Percentiles rank a stretch among this genome's conserved stretches.
These are phyloP conservation scores for Aquilaria yunnanensis DNA, from an alignment of 345 rosid genomes.

Conservation along the genomic window DNA sequence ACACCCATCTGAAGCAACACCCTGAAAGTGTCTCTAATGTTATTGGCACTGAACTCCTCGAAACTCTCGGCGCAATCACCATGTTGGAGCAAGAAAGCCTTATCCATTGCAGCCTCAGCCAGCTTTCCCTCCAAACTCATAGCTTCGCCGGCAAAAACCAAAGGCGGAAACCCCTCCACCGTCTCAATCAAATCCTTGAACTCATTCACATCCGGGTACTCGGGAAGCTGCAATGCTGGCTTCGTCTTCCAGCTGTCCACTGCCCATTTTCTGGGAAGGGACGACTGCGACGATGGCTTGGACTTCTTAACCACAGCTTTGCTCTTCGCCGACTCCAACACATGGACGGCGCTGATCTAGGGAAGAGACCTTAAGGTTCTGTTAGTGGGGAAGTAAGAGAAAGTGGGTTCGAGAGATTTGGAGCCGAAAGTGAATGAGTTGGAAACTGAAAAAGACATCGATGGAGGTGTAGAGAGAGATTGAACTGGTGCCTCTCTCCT, in stretches of 20 bases:
- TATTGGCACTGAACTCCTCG: constrained; percentile 44
- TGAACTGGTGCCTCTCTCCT: background rate
- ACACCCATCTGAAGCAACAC: constrained; percentile 54
- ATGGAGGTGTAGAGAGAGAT: background rate
- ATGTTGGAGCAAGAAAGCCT: constrained; percentile 49
- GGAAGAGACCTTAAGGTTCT: constrained; percentile 20
- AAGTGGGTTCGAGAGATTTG: constrained; percentile 31
- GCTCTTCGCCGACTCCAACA: constrained; percentile 38
- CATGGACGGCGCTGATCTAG: constrained; percentile 34
- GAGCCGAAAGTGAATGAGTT: constrained; percentile 41
- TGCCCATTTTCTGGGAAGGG: constrained; percentile 33
- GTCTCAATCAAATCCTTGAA: constrained; percentile 37
- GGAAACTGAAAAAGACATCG: constrained; percentile 58
- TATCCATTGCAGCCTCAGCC: constrained; percentile 43
- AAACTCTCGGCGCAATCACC: constrained; percentile 63
- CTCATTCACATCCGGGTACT: constrained; percentile 35
- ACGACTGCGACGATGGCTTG: background rate
- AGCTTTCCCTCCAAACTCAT: constrained; percentile 42
- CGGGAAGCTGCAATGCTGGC: constrained; percentile 45
- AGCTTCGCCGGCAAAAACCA: constrained; percentile 53
- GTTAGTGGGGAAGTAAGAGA: constrained; percentile 23
- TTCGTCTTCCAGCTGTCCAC: constrained; percentile 43
- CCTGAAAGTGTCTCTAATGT: constrained; percentile 47
- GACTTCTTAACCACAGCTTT: constrained; percentile 19
- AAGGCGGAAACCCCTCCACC: constrained; percentile 42